Evolutionary conservation across 208 protist genomes (phyloP).

Genomic region (Wallacemonas sp.): DNA sequence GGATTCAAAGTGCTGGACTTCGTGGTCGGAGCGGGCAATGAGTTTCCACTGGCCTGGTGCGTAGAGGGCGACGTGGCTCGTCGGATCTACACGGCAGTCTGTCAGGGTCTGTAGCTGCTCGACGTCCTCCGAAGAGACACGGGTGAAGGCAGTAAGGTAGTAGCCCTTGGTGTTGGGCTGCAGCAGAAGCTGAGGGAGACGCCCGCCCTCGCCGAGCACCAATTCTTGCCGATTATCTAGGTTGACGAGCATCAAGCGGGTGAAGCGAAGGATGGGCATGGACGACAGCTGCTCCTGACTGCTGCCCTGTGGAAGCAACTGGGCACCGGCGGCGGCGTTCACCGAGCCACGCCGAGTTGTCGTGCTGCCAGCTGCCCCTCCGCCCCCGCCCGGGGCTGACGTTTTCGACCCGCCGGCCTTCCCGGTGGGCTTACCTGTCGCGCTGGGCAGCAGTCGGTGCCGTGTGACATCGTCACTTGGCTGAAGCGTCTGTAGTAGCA

Average conservation of each 20-base stretch:
- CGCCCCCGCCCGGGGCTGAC: neutral
- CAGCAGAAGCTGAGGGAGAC: constrained; percentile 45
- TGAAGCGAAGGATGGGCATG: constrained; percentile 45
- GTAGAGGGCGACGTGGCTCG: constrained; percentile 20
- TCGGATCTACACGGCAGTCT: neutral
- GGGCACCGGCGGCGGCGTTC: neutral
- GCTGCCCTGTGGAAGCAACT: too few species aligned
- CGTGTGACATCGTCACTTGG: constrained; percentile 39
- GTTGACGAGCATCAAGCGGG: constrained; percentile 57
- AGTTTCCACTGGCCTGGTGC: constrained; percentile 56
- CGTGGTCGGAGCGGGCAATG: constrained; percentile 43
- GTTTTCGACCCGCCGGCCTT: neutral
- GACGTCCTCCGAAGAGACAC: constrained; percentile 23
- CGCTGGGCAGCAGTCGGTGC: constrained; percentile 25
- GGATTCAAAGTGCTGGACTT: constrained; percentile 48
- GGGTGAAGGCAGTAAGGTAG: constrained; percentile 69
- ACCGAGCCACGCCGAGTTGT: neutral
- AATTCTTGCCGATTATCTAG: constrained; percentile 48
- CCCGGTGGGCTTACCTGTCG: constrained; percentile 8
- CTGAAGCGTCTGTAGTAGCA: constrained; percentile 62
- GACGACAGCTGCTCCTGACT: neutral
- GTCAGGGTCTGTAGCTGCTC: neutral
- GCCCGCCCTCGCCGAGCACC: constrained; percentile 37
- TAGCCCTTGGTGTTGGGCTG: constrained; percentile 77
- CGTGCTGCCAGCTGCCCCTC: neutral